Percentiles rank a stretch among this genome's conserved stretches.
phyloP scores from a whole-genome alignment of 768 basidiomycete species.

The Pleurotus citrinopileatus region DNA sequence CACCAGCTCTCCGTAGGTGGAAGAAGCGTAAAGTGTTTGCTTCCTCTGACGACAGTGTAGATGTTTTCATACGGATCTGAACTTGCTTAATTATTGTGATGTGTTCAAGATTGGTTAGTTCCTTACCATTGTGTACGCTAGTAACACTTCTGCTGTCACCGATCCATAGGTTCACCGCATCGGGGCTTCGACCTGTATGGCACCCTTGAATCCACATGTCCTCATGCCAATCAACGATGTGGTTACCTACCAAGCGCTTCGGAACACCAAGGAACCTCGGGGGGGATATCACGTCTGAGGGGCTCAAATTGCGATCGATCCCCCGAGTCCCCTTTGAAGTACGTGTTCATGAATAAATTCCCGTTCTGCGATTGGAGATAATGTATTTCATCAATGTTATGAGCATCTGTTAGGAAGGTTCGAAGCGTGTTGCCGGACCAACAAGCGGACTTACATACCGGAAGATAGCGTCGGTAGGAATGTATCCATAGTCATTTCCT shows the following conservation, averaged over 20 bases:
- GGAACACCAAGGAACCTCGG: slow-evolving; percentile 70
- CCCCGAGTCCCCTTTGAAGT: slow-evolving; percentile 30
- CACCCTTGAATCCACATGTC: background rate
- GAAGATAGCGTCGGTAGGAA: slow-evolving; percentile 45
- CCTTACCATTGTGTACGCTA: slow-evolving; percentile 80
- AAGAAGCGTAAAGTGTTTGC: slow-evolving; percentile 82
- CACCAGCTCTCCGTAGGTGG: slow-evolving; percentile 90
- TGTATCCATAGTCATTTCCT: slow-evolving; percentile 62
- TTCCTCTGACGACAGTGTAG: slow-evolving; percentile 81
- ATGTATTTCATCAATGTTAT: slow-evolving; percentile 33
- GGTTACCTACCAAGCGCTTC: slow-evolving; percentile 67
- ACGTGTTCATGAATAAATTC: slow-evolving; percentile 61
- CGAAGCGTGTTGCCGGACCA: no score
- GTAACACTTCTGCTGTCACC: slow-evolving; percentile 76
- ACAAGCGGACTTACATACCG: no score
- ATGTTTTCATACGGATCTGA: slow-evolving; percentile 92
- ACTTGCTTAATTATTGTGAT: background rate
- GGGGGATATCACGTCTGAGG: slow-evolving; percentile 64
- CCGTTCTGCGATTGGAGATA: slow-evolving; percentile 95
- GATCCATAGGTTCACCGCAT: slow-evolving; percentile 94
- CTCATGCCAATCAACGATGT: background rate
- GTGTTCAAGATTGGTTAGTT: no score
- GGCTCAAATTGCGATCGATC: slow-evolving; percentile 57
- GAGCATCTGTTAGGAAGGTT: background rate
- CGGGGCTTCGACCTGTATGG: slow-evolving; percentile 56